Evolutionary conservation across 768 basidiomycete species (phyloP), one percentile per base, ranked within the genome.

Genomic region (Astraeus odoratus): DNA sequence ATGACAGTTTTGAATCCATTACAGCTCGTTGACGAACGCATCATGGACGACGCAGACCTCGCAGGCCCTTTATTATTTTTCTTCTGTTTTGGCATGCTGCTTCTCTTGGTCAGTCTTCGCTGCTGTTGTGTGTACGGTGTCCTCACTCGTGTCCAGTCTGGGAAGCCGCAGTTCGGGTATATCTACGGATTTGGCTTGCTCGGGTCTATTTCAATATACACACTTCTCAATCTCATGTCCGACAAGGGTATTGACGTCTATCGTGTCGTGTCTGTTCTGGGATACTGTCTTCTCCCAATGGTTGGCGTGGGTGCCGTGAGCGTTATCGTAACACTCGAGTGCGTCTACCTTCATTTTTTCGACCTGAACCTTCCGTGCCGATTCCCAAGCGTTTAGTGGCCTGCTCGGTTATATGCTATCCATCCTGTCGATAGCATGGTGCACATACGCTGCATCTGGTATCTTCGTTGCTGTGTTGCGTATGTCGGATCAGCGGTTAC

Each of bases 21-120:
- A 18, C 76, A 79, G 47, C 73, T 72, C 40, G 78, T 94, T 25
- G 85, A 96, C 50, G 88, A 86, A 51, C 84, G 77, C 47, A 98
- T 99, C 48, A 99, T 99, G 96, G 96, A 99, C 65, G 96, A 99
- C 56, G 94, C 95, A 18, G 96, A 99, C 67, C 75, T 99, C 24
- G 93, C 95, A 8, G 96, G 96, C 0, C 96, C 96, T 8, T 78
- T 97, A 37, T 78, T 97, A 5, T 97, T 97, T 69, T 85, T 85
- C 60, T 90, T 98, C 63, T 89, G 89, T 56, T 98, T 98, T 63
- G 96, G 85, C 10, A 84, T 87, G 33, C 91, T 87, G 58, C 76
- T 99, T 2, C 78, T 99, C 40, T 78, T 98, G 50, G 96, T 97
- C 46, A 58, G 92, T 80, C 13, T 39, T 31, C 20, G 26, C 19